Evolutionary conservation across 306 rosid genomes (phyloP).

Genomic region (Ochetophila trinervis): DNA sequence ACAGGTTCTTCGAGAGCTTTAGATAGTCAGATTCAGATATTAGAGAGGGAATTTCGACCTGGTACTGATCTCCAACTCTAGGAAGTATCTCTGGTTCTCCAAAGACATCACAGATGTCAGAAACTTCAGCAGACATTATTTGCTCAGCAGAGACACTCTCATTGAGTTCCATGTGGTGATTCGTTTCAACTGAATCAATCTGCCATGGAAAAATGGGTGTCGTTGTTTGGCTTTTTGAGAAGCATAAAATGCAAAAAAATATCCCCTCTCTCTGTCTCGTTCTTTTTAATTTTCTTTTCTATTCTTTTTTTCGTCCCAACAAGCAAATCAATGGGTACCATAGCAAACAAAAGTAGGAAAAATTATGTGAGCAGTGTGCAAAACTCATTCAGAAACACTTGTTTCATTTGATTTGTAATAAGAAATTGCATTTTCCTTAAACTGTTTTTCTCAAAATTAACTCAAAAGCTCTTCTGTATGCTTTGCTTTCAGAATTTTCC

Average conservation of each 20-base stretch:
- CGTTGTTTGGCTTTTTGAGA: slow-evolving; percentile 8
- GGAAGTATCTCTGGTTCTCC: slow-evolving; percentile 65
- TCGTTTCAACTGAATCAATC: slow-evolving; percentile 50
- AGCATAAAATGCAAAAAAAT: slow-evolving; percentile 6
- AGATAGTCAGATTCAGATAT: slow-evolving; percentile 40
- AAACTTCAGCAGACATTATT: slow-evolving; percentile 44
- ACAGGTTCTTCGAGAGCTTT: slow-evolving; percentile 25
- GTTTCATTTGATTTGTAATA: not conserved
- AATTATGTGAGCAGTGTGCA: too few species aligned
- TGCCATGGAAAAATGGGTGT: slow-evolving; percentile 30
- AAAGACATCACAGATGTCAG: slow-evolving; percentile 44
- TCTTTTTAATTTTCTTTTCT: too few species aligned
- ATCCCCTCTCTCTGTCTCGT: too few species aligned
- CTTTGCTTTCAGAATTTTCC: slow-evolving; percentile 1
- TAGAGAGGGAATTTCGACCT: slow-evolving; percentile 57
- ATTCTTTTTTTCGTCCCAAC: too few species aligned
- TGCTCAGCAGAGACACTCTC: slow-evolving; percentile 45
- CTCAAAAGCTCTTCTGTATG: not conserved
- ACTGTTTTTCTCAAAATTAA: not conserved
- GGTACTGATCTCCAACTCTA: slow-evolving; percentile 70
- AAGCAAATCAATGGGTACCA: not conserved
- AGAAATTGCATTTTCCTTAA: not conserved
- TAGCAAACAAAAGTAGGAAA: slow-evolving; percentile 11
- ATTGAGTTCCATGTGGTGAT: slow-evolving; percentile 29
- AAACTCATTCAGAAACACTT: too few species aligned